These are phyloP conservation scores for Paracorniculantispora psalliotae DNA, from an alignment of 2,329 filamentous ascomycete species.

Conservation along the genomic window DNA sequence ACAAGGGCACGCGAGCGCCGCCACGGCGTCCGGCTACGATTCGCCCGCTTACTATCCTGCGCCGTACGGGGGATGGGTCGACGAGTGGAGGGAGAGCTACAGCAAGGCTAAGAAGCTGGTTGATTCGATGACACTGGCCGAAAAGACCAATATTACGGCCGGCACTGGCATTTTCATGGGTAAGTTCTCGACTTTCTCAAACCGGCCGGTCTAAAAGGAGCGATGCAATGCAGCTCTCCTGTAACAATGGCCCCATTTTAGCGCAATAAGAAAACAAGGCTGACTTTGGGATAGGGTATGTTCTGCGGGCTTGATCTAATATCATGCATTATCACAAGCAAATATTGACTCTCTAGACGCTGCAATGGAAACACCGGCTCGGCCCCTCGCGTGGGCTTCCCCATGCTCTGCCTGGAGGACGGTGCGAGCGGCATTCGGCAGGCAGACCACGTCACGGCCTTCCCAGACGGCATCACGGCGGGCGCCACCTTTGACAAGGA, in stretches of 20 bases:
- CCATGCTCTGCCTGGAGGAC: constrained; percentile 67
- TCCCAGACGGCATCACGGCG: constrained; percentile 72
- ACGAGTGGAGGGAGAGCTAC: constrained; percentile 66
- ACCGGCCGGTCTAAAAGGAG: background rate
- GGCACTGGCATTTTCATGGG: constrained; percentile 70
- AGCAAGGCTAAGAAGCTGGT: constrained; percentile 64
- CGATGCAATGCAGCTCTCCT: background rate
- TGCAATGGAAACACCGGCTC: constrained; percentile 77
- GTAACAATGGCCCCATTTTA: background rate
- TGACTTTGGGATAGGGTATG: constrained; percentile 5
- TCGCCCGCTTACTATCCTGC: constrained; percentile 62
- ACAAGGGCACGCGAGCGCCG: background rate
- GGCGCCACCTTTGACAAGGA: constrained; percentile 72
- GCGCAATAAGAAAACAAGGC: background rate
- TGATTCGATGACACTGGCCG: constrained; percentile 70
- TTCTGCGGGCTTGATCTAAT: background rate
- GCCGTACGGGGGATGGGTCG: constrained; percentile 65
- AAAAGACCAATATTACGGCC: constrained; percentile 73
- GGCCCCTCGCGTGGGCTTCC: constrained; percentile 64
- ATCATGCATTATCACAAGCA: background rate
- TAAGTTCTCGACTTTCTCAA: constrained; percentile 19
- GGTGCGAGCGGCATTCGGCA: constrained; percentile 65
- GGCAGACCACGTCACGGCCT: constrained; percentile 71
- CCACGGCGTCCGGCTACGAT: constrained; percentile 26
- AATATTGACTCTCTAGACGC: constrained; percentile 34